Conservation (phyloP, 108 stramenopile species). For the Aureococcus anophagefferens region DNA sequence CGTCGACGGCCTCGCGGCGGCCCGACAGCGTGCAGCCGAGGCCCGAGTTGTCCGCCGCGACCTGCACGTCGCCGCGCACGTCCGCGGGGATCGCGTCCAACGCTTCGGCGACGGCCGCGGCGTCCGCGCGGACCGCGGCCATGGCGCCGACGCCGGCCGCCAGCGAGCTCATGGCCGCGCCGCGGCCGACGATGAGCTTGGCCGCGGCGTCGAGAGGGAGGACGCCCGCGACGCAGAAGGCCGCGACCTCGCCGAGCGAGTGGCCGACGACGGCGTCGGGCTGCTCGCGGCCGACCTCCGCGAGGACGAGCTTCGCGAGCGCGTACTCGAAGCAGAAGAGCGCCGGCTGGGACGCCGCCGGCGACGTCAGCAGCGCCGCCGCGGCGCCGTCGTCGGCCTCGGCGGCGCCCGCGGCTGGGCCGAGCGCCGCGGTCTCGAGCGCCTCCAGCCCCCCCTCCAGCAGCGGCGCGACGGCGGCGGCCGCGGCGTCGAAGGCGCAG, state of each 20-base stretch:
- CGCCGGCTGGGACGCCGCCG: neutral
- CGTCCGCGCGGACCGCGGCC: neutral
- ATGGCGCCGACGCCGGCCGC: neutral
- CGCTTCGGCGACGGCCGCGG: neutral
- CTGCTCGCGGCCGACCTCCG: neutral
- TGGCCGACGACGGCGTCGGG: constrained; percentile 7
- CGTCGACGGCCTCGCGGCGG: neutral
- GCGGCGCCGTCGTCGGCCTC: neutral
- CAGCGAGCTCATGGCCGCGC: neutral
- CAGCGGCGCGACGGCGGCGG: neutral
- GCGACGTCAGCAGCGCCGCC: neutral
- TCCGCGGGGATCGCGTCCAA: neutral
- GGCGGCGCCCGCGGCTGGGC: too few species aligned
- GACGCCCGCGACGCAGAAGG: constrained; percentile 2
- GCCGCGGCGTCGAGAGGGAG: neutral
- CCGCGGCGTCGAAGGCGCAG: neutral
- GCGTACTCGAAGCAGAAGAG: neutral
- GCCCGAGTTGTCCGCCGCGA: neutral
- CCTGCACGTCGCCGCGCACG: neutral
- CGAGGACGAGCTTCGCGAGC: neutral
- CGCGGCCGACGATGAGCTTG: neutral
- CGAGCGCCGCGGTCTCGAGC: too few species aligned
- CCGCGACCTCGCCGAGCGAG: constrained; percentile 13
- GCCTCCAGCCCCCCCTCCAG: too few species aligned
- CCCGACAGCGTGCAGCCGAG: neutral